Evolutionary conservation across 2,329 filamentous ascomycete genomes (phyloP), one percentile per base, ranked within the genome.

Genomic region (Ascomycota sp.): DNA sequence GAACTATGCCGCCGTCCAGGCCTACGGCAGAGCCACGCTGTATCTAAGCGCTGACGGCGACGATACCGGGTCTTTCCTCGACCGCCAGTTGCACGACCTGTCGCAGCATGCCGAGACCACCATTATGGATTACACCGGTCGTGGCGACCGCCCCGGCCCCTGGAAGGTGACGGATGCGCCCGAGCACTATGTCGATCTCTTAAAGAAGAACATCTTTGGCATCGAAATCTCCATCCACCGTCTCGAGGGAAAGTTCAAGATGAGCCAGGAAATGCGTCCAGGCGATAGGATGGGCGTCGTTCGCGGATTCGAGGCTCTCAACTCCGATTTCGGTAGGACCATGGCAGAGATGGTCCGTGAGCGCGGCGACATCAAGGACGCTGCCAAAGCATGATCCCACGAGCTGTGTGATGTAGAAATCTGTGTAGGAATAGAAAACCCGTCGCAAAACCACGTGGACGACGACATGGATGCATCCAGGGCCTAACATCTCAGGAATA

Each of bases 1-100:
- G 74, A 72, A 79, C 48, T 79, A 78, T 42, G 57, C 68, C 0
- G 70, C 72, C 0, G 72, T 62, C 0, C 69, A 78, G 48, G 68
- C 58, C 0, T 76, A 76, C 41, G 73, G 73, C 1, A 58, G 49
- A 2, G 64, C 66, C 1, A 64, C 39, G 0, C 50, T 76, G 4
- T 67, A 61, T 40, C 62, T 53, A 36, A 64, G 76, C 36, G 43
- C 60, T 6, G 56, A 57, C 31, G 46, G 57, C 0, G 43, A 51
- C 0, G 56, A 60, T 16, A 66, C 67, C 0, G 44, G 46, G 0
- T 38, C 39, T 0, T 76, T 66, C 35, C 47, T 78, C 8, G 38
- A 49, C 0, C 52, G 45, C 31, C 68, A 74, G 43, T 51, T 75
- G 3, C 40, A 52, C 2, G 68, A 68, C 36, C 48, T 77, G 9